A percentile compares a stretch with the other conserved stretches of the same genome.
Conservation (phyloP, 1,284 basidiomycete species). For the Rhodotorula sp. region DNA sequence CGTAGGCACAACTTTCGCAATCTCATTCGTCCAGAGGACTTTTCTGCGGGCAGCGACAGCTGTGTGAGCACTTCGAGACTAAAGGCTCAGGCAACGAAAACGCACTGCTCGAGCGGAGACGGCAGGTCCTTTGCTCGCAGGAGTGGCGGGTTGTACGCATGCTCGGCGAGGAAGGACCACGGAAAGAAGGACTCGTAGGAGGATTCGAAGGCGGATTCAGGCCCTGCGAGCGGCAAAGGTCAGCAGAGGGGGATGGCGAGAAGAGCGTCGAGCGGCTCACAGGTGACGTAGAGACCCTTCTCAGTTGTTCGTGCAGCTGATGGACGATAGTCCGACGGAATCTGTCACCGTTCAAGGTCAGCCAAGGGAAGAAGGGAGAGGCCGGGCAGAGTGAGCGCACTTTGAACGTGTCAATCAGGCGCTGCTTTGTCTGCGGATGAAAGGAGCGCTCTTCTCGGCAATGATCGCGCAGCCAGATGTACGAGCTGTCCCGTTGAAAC, state of each 20-base stretch:
- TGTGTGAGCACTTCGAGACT: not conserved
- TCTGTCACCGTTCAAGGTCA: constrained; percentile 53
- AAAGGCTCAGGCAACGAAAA: not conserved
- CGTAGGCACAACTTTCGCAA: constrained; percentile 70
- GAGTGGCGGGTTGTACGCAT: constrained; percentile 69
- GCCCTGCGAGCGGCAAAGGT: constrained; percentile 29
- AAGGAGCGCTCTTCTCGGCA: constrained; percentile 86
- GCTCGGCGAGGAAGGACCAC: constrained; percentile 74
- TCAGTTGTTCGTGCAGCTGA: constrained; percentile 59
- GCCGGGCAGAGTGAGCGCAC: constrained; percentile 51
- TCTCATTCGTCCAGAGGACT: constrained; percentile 76
- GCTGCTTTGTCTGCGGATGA: constrained; percentile 84
- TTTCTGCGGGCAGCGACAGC: constrained; percentile 54
- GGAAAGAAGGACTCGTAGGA: constrained; percentile 67
- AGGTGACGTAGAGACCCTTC: constrained; percentile 67
- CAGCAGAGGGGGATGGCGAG: constrained; percentile 1
- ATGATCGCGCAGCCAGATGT: constrained; percentile 75
- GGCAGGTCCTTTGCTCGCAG: constrained; percentile 40
- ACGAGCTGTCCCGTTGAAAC: constrained; percentile 54
- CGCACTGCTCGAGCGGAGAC: not conserved
- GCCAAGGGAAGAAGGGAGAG: not conserved
- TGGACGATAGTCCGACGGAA: constrained; percentile 70
- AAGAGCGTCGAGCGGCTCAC: constrained; percentile 52
- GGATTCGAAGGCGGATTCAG: constrained; percentile 22
- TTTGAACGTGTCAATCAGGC: constrained; percentile 78